phyloP scores from a whole-genome alignment of 768 basidiomycete genomes.

The Candolleomyces aberdarensis region DNA sequence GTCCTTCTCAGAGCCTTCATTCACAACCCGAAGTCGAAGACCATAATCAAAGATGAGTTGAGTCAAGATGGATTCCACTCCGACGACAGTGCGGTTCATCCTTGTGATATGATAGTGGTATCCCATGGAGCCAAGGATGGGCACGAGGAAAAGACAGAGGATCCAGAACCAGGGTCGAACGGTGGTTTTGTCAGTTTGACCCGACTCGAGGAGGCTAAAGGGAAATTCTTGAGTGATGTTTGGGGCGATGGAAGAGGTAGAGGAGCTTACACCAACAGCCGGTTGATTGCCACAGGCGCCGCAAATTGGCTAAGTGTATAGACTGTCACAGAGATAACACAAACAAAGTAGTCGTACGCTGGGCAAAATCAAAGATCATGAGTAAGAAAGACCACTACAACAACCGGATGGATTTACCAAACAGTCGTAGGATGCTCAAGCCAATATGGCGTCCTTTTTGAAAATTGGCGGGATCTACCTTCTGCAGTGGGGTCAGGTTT shows the following conservation, averaged over 20 bases:
- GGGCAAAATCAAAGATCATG: not conserved
- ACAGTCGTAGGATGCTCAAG: conserved; percentile 40
- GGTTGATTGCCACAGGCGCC: conserved; percentile 42
- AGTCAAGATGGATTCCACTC: conserved; percentile 41
- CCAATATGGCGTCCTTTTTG: conserved; percentile 43
- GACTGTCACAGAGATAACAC: conserved; percentile 24
- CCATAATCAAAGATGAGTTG: conserved; percentile 40
- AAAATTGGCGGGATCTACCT: conserved; percentile 37
- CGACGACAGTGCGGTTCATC: conserved; percentile 46
- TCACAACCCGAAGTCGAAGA: conserved; percentile 45
- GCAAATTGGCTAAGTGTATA: conserved; percentile 28
- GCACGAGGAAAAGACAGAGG: conserved; percentile 9
- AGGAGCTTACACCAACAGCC: conserved; percentile 32
- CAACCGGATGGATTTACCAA: conserved; percentile 19
- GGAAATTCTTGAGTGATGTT: not conserved
- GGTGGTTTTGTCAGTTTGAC: conserved; percentile 6
- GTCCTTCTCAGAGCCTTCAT: conserved; percentile 41
- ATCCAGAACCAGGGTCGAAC: conserved; percentile 17
- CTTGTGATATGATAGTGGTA: conserved; percentile 33
- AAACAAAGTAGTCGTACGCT: conserved; percentile 26
- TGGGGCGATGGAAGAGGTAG: not conserved
- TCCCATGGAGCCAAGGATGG: conserved; percentile 13
- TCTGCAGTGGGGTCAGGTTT: conserved; percentile 15
- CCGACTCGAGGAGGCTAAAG: conserved; percentile 22
- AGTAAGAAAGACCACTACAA: not conserved